Evolutionary conservation across 192 early-diverging fungal genomes (phyloP), one percentile per base, ranked within the genome.

Genomic region (Phlyctochytrium planicorne): DNA sequence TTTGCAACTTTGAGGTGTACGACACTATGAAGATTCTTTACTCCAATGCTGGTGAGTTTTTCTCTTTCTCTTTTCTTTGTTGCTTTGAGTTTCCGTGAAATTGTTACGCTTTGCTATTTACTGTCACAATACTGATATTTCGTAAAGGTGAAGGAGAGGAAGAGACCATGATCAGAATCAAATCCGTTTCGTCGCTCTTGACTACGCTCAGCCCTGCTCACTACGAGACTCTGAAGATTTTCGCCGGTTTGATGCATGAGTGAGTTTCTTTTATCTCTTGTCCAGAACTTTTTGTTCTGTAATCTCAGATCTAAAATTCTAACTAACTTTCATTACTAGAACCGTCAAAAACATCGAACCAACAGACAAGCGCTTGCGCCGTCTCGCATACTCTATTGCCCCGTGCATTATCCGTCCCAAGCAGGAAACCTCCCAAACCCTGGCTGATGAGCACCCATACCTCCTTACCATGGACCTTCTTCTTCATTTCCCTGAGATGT

Each of bases 401-500:
- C 72, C 72, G 0, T 71, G 70, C 65, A 53, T 78, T 30, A 59
- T 78, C 30, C 77, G 77, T 25, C 72, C 77, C 23, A 60, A 31
- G 36, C 29, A 37, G 31, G 72, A 74, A 61, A 74, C 72, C 1
- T 17, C 47, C 50, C 57, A 70, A 32, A 75, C 68, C 10, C 68
- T 75, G 4, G 34, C 36, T 25, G 71, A 78, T 53, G 40, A 36
- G 37, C 76, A 74, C 36, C 71, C 71, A 10, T 53, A 62, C 59
- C 37, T 60, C 33, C 65, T 78, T 52, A 55, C 68, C 3, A 23
- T 67, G 25, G 76, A 78, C 60, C 53, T 78, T 30, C 52, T 78
- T 60, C 27, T 67, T n/a, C 68, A 71, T 24, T 64, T 60, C 56
- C 2, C 40, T 24, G 66, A 67, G 2, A 20, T 78, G 27, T 78